phyloP scores from a whole-genome alignment of 2,329 filamentous ascomycete genomes.

The Fusarium sp. region DNA sequence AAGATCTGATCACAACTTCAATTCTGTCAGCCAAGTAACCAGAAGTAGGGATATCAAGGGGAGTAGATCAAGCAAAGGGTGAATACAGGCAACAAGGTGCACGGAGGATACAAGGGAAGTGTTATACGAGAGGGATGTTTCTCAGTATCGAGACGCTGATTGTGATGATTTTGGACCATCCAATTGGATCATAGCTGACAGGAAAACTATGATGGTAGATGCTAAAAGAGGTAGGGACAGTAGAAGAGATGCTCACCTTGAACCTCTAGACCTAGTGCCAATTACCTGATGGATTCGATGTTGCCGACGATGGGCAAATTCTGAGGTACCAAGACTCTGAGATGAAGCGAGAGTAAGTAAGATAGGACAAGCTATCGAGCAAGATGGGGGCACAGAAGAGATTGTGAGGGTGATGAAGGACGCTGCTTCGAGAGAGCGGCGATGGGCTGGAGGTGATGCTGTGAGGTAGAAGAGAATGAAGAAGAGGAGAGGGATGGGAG shows the following conservation, averaged over 20 bases:
- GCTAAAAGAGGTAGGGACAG: background rate
- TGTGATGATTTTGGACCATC: background rate
- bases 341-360: constrained; percentile 72
- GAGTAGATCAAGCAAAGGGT: background rate
- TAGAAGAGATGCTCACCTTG: constrained; percentile 42
- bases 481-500: constrained; percentile 29
- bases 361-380: constrained; percentile 74
- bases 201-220: background rate
- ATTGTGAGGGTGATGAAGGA: constrained; percentile 51
- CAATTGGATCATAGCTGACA: background rate
- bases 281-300: constrained; percentile 50
- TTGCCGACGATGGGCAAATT: constrained; percentile 57
- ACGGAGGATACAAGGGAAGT: background rate
- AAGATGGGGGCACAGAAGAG: constrained; percentile 64
- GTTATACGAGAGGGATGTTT: background rate
- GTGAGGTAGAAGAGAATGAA: constrained; percentile 51
- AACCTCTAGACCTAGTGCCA: constrained; percentile 45
- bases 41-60: background rate
- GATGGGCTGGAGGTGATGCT: constrained; percentile 64
- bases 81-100: background rate
- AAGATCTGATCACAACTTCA: constrained; percentile 46
- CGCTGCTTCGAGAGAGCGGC: constrained; percentile 59
- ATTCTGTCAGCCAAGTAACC: constrained; percentile 8
- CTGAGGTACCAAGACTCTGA: constrained; percentile 66
- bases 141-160: background rate